These are phyloP conservation scores for Fusarium sp. DNA, from an alignment of 2,329 filamentous ascomycete genomes.

Conservation along the genomic window DNA sequence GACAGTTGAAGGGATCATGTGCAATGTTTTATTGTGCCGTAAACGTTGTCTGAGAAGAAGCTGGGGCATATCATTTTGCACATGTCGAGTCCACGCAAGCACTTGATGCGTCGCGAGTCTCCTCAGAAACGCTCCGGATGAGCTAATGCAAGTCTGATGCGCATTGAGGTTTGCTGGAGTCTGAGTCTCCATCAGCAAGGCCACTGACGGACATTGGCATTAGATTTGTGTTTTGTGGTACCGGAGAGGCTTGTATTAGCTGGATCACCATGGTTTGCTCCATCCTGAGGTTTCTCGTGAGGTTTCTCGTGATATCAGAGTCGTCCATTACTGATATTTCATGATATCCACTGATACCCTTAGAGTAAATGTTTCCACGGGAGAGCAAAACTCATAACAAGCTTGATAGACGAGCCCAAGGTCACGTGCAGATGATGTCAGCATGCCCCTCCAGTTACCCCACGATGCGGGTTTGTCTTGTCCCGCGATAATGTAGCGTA, in stretches of 20 bases:
- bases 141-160: constrained; percentile 31
- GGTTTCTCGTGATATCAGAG: background rate
- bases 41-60: constrained; percentile 28
- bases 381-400: too few species aligned
- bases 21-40: constrained; percentile 10
- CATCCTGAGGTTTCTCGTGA: too few species aligned
- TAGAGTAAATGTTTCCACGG: too few species aligned
- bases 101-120: constrained; percentile 7
- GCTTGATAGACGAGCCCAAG: background rate
- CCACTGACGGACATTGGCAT: background rate
- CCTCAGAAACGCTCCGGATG: background rate
- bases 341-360: too few species aligned
- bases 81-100: constrained; percentile 1
- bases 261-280: background rate
- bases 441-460: constrained; percentile 33
- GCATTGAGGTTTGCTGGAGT: background rate
- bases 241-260: constrained; percentile 1
- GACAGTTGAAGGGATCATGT: background rate
- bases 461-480: constrained; percentile 20
- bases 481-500: constrained; percentile 22
- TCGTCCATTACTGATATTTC: background rate
- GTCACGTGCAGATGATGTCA: constrained; percentile 37
- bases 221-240: constrained; percentile 3
- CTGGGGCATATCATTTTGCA: constrained; percentile 19
- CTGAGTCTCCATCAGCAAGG: background rate